phyloP scores from a whole-genome alignment of 2,329 filamentous ascomycete species.

The Cladosporium sp. region DNA sequence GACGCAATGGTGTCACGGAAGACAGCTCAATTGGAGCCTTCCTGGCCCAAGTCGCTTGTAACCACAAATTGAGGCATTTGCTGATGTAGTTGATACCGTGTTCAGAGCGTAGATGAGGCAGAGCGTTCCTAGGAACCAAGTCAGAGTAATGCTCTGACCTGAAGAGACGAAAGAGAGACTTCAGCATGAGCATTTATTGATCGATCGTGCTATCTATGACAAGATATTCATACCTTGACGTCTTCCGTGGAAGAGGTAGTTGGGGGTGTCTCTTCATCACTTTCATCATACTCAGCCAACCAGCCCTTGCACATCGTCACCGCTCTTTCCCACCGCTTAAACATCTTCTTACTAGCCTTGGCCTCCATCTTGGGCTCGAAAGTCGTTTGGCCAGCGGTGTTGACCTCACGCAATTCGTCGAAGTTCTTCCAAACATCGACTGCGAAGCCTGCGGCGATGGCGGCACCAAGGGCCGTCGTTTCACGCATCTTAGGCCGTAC shows the following conservation, averaged over 20 bases:
- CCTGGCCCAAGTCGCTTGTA: too few species aligned
- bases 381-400: conserved; percentile 62
- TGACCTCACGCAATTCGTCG: conserved; percentile 68
- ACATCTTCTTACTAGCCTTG: conserved; percentile 57
- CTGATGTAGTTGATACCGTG: too few species aligned
- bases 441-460: conserved; percentile 84
- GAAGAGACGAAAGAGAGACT: background rate
- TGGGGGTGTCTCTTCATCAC: conserved; percentile 15
- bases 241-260: conserved; percentile 11
- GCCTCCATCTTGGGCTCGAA: conserved; percentile 65
- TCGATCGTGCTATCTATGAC: background rate
- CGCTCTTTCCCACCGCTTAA: conserved; percentile 69
- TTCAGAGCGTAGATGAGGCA: too few species aligned
- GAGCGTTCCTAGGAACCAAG: too few species aligned
- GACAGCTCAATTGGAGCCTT: too few species aligned
- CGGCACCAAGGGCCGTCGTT: conserved; percentile 82
- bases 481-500: conserved; percentile 84
- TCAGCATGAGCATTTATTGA: background rate
- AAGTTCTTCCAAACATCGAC: conserved; percentile 74
- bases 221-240: conserved; percentile 3
- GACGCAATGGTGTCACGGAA: too few species aligned
- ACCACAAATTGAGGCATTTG: too few species aligned
- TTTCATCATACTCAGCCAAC: conserved; percentile 44
- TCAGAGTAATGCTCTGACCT: conserved; percentile 2
- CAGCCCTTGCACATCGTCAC: conserved; percentile 77